Evolutionary conservation across 148 eudicot species (phyloP).

Genomic region (Rhododendron ferrugineum): DNA sequence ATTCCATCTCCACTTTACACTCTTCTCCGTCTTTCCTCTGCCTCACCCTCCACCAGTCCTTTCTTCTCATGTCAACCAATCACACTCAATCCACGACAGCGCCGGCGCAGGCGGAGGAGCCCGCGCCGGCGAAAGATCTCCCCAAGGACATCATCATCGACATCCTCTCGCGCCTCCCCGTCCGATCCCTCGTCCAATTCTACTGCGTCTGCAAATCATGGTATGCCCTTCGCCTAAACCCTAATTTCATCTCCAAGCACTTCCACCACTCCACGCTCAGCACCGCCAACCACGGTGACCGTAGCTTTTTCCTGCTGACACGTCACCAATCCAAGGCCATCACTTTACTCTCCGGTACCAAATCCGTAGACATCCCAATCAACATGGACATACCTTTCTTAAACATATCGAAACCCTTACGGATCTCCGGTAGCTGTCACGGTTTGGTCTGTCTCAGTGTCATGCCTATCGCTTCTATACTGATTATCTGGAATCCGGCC

Average conservation of each 20-base stretch:
- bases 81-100: background rate
- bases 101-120: background rate
- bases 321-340: background rate
- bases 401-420: background rate
- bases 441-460: slow-evolving; percentile 22
- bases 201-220: slow-evolving; percentile 27
- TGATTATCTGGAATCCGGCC: slow-evolving; percentile 28
- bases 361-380: slow-evolving; percentile 5
- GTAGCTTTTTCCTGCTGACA: background rate
- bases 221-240: slow-evolving; percentile 21
- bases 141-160: slow-evolving; percentile 27
- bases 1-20: background rate
- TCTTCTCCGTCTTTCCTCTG: background rate
- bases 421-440: slow-evolving; percentile 22
- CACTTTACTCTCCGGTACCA: background rate
- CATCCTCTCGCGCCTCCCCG: slow-evolving; percentile 24
- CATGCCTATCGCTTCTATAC: slow-evolving; percentile 9
- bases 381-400: slow-evolving; percentile 17
- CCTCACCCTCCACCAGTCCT: background rate
- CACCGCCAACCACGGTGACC: background rate
- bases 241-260: slow-evolving; percentile 21
- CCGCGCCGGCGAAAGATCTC: background rate
- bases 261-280: background rate
- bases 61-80: background rate
- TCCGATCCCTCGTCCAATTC: slow-evolving; percentile 17